These are phyloP conservation scores for Panicum miliaceum DNA, from an alignment of 176 grass and related monocot genomes.

Conservation along the genomic window DNA sequence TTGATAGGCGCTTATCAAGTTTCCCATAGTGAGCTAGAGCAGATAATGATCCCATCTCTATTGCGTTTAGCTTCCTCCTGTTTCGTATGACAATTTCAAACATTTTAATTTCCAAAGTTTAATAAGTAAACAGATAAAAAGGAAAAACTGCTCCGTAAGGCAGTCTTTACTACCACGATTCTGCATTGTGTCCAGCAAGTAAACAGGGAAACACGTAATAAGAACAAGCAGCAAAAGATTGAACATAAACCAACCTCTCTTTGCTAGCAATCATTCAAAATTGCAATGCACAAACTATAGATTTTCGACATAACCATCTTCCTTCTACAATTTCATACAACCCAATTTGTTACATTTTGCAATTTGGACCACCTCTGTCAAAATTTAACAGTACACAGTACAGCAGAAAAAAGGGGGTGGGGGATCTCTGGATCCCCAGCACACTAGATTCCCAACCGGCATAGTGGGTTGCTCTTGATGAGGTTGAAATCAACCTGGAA, in stretches of 20 bases:
- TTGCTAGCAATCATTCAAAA: neutral
- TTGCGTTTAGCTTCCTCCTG: no score
- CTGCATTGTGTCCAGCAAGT: no score
- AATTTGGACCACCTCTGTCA: neutral
- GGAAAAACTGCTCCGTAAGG: no score
- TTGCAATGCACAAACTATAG: neutral
- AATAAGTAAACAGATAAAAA: no score
- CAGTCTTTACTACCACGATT: no score
- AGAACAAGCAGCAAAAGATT: no score
- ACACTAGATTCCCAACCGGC: slow-evolving; percentile 62
- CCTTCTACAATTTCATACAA: neutral
- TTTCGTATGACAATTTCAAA: no score
- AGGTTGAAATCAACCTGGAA: slow-evolving; percentile 91
- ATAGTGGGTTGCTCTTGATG: slow-evolving; percentile 74
- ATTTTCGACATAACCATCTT: neutral
- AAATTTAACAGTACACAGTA: neutral
- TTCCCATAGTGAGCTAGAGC: no score
- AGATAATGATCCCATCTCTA: no score
- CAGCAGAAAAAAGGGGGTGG: neutral
- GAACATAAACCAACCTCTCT: neutral
- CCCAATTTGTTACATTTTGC: neutral
- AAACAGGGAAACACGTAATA: no score
- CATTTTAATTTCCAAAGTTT: no score
- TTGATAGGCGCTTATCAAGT: no score
- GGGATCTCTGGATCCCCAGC: neutral